Evolutionary conservation across 768 basidiomycete species (phyloP).

Genomic region (Suillus tomentosus): DNA sequence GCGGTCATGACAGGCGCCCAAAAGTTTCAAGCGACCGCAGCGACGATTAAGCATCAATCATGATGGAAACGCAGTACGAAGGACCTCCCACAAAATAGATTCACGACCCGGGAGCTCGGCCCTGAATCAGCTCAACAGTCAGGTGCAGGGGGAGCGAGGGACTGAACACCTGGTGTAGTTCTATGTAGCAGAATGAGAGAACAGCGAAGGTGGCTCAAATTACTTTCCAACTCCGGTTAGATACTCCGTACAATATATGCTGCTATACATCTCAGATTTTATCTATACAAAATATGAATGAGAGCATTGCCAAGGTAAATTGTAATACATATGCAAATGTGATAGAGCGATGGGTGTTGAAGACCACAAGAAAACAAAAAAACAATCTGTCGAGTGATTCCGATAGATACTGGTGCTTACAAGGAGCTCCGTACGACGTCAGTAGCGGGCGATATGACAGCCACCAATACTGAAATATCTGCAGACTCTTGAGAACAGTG

Average conservation of each 20-base stretch:
- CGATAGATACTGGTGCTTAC: not conserved
- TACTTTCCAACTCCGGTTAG: not conserved
- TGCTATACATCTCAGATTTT: not conserved
- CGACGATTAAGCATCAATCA: not conserved
- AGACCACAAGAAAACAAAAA: not conserved
- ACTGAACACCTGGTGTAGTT: not conserved
- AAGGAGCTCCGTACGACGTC: slow-evolving; percentile 22
- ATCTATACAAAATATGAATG: slow-evolving; percentile 4
- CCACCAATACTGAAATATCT: slow-evolving; percentile 72
- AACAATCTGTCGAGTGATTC: not conserved
- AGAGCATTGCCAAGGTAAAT: not conserved
- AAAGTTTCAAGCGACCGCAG: not conserved
- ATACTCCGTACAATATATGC: not conserved
- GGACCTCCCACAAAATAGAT: not conserved
- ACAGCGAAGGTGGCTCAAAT: not conserved
- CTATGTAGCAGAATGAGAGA: not conserved
- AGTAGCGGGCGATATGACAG: slow-evolving; percentile 56
- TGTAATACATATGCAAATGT: slow-evolving; percentile 4
- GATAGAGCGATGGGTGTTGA: not conserved
- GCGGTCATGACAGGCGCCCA: too few relatives aligned
- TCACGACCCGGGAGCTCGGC: not conserved
- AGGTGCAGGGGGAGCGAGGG: not conserved
- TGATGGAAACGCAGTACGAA: not conserved
- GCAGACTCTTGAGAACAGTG: slow-evolving; percentile 10
- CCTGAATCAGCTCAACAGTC: not conserved